Evolutionary conservation across 2,329 filamentous ascomycete species (phyloP).

Genomic region (Fusarium buxicola): DNA sequence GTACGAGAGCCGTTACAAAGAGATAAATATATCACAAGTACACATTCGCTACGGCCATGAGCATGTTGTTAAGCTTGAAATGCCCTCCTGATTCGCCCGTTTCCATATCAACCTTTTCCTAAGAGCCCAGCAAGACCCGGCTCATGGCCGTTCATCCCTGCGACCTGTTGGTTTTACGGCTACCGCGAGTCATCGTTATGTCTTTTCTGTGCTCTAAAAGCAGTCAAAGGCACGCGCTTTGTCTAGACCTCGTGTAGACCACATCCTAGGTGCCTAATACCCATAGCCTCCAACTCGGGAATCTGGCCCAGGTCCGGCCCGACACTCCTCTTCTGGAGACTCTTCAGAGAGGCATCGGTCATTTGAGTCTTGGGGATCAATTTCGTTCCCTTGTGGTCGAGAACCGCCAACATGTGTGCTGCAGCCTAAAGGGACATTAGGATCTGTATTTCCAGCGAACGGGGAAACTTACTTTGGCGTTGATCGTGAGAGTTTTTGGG

Average conservation of each 20-base stretch:
- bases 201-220: no score
- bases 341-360: constrained; percentile 19
- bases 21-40: no score
- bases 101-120: no score
- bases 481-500: constrained; percentile 47
- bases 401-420: constrained; percentile 56
- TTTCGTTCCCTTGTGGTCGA: constrained; percentile 39
- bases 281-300: constrained; percentile 50
- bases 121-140: no score
- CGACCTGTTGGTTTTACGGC: no score
- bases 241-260: constrained; percentile 39
- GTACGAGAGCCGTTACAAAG: no score
- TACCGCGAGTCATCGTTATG: no score
- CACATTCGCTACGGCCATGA: no score
- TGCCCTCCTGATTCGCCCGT: no score
- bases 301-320: constrained; percentile 41
- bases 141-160: no score
- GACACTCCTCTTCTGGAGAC: constrained; percentile 26
- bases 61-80: no score
- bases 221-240: no score
- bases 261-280: constrained; percentile 51
- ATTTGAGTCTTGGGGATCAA: constrained; percentile 44
- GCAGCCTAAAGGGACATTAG: constrained; percentile 50
- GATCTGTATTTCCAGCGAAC: accelerated
- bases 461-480: constrained; percentile 33